Conservation (phyloP, 257 asterid genomes). For the Primulina huaijiensis region DNA sequence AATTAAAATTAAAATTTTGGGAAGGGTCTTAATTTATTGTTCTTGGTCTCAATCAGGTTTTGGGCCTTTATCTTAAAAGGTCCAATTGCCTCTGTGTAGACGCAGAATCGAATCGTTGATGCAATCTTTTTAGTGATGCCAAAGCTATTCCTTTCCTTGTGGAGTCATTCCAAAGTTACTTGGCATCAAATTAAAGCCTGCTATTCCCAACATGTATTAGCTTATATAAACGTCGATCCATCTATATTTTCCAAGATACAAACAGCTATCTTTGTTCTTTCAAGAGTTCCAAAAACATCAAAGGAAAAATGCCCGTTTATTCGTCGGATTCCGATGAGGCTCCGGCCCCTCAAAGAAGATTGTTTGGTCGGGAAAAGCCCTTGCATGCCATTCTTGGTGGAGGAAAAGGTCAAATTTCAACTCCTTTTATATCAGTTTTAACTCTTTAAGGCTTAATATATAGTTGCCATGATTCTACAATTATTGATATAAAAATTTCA, state of each 20-base stretch:
- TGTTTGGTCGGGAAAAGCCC: conserved; percentile 52
- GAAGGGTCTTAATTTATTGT: too few species aligned
- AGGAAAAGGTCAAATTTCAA: conserved; percentile 33
- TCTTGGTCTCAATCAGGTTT: too few species aligned
- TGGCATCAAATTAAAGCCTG: conserved; percentile 20
- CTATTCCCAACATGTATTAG: not conserved
- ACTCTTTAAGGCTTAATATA: too few species aligned
- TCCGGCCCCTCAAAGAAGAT: conserved; percentile 31
- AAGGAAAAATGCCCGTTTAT: conserved; percentile 42
- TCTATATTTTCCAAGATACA: not conserved
- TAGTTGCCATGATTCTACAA: too few species aligned
- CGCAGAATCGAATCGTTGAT: too few species aligned
- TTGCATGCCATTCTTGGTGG: conserved; percentile 65
- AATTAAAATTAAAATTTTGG: too few species aligned
- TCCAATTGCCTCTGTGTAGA: too few species aligned
- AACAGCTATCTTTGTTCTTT: not conserved
- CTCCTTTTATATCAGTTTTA: not conserved
- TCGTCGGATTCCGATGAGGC: conserved; percentile 60
- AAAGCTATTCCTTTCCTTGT: conserved; percentile 55
- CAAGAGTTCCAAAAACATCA: not conserved
- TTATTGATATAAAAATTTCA: too few species aligned
- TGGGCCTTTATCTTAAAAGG: too few species aligned
- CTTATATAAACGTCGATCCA: conserved; percentile 6
- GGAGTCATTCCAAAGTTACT: conserved; percentile 12
- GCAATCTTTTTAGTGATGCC: conserved; percentile 30